A percentile compares a stretch with the other conserved stretches of the same genome.
Evolutionary conservation across 2,329 filamentous ascomycete genomes (phyloP).

Genomic region (Calonectria multiphialidica): DNA sequence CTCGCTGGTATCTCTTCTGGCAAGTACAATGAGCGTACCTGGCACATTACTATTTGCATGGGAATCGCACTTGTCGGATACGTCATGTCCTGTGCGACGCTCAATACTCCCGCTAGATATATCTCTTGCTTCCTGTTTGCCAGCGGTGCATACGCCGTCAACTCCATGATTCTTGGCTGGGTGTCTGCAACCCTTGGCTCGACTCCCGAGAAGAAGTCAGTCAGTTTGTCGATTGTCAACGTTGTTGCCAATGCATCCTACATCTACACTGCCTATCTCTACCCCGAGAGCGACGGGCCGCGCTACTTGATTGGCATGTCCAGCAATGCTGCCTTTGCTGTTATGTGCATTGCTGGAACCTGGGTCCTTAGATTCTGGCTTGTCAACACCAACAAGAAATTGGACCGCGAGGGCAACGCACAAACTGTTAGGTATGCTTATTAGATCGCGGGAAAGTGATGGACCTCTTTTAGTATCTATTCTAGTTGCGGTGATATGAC

Average conservation of each 20-base stretch:
- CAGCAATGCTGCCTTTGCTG: constrained; percentile 41
- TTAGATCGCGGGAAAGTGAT: constrained; percentile 4
- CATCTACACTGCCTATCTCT: constrained; percentile 60
- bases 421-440: constrained; percentile 34
- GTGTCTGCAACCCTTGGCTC: constrained; percentile 55
- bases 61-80: constrained; percentile 54
- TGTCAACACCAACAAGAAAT: constrained; percentile 38
- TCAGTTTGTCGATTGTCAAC: constrained; percentile 56
- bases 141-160: constrained; percentile 52
- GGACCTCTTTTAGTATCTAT: neutral
- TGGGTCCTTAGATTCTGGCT: constrained; percentile 44
- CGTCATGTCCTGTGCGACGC: constrained; percentile 46
- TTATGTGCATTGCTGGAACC: constrained; percentile 40
- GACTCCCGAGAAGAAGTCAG: constrained; percentile 58
- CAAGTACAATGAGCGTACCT: constrained; percentile 55
- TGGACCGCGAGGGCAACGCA: constrained; percentile 32
- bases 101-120: constrained; percentile 48
- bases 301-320: constrained; percentile 56
- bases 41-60: constrained; percentile 49
- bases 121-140: constrained; percentile 51
- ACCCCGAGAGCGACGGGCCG: constrained; percentile 54
- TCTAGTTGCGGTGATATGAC: neutral
- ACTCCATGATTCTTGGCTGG: constrained; percentile 58
- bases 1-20: constrained; percentile 57
- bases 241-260: constrained; percentile 57